These are phyloP conservation scores for Penicillium chermesinum DNA, from an alignment of 495 filamentous ascomycete genomes.

Conservation along the genomic window DNA sequence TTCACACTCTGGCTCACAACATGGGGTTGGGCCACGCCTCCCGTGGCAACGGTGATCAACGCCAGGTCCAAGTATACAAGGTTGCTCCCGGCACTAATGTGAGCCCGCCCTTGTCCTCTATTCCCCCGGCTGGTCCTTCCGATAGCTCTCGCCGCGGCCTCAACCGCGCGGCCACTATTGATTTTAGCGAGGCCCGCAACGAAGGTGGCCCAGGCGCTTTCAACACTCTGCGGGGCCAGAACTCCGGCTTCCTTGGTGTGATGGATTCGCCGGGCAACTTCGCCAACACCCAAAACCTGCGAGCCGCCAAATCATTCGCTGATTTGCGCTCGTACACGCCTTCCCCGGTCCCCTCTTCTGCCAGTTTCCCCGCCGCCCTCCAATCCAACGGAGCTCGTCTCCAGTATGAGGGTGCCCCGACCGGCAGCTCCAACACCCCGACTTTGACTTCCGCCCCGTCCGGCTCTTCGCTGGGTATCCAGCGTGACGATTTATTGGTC, in stretches of 20 bases:
- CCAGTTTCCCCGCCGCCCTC: slow-evolving; percentile 74
- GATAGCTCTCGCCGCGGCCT: slow-evolving; percentile 75
- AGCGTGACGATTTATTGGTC: slow-evolving; percentile 63
- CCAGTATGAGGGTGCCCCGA: slow-evolving; percentile 55
- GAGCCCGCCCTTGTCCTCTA: slow-evolving; percentile 55
- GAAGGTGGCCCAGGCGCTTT: slow-evolving; percentile 59
- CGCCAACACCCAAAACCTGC: slow-evolving; percentile 67
- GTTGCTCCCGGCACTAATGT: slow-evolving; percentile 55
- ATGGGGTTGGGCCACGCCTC: slow-evolving; percentile 89
- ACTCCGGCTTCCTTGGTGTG: slow-evolving; percentile 72
- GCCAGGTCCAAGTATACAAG: slow-evolving; percentile 85
- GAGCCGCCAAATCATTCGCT: slow-evolving; percentile 93
- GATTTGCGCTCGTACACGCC: slow-evolving; percentile 93
- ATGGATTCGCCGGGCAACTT: slow-evolving; percentile 74
- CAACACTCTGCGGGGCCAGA: slow-evolving; percentile 69
- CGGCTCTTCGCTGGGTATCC: slow-evolving; percentile 51
- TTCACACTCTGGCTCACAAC: slow-evolving; percentile 92
- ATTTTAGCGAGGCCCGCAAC: slow-evolving; percentile 86
- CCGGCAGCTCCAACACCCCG: slow-evolving; percentile 63
- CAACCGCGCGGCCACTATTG: slow-evolving; percentile 94
- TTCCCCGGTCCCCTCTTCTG: slow-evolving; percentile 83
- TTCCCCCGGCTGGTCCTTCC: slow-evolving; percentile 58
- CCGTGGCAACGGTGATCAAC: slow-evolving; percentile 75
- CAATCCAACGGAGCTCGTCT: slow-evolving; percentile 61
- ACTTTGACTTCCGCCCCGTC: slow-evolving; percentile 73